Evolutionary conservation across 176 grass and related monocot genomes (phyloP).

Genomic region (Elymus sibiricus): DNA sequence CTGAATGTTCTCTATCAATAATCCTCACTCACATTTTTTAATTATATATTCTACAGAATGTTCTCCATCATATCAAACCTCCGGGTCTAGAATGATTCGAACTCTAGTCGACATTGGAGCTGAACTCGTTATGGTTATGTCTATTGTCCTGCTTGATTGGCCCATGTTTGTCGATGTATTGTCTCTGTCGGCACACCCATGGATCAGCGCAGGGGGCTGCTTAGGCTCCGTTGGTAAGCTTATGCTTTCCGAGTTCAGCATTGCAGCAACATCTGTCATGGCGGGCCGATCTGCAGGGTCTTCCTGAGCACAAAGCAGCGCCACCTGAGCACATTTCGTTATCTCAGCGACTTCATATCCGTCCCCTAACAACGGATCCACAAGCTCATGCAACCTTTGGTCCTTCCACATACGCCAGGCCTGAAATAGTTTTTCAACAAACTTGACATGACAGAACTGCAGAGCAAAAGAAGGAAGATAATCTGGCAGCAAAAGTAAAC

Average conservation of each 20-base stretch:
- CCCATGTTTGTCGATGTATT: neutral
- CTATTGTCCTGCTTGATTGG: constrained; percentile 44
- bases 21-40: neutral
- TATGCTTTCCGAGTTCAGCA: constrained; percentile 32
- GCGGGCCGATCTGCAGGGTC: constrained; percentile 37
- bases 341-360: constrained; percentile 1
- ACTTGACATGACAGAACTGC: too few relatives aligned
- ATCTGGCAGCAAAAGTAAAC: too few relatives aligned
- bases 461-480: too few relatives aligned
- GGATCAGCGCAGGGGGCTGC: neutral
- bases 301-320: constrained; percentile 50
- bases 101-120: constrained; percentile 28
- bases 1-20: neutral
- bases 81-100: constrained; percentile 28
- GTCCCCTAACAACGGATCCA: constrained; percentile 25
- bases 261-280: constrained; percentile 30
- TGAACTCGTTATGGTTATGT: constrained; percentile 32
- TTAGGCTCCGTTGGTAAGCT: constrained; percentile 13
- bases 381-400: constrained; percentile 25
- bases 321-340: constrained; percentile 18
- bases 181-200: neutral
- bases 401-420: constrained; percentile 44
- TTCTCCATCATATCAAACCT: neutral
- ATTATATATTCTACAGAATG: neutral
- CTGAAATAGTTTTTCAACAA: constrained; percentile 18